phyloP scores from a whole-genome alignment of 2,329 filamentous ascomycete genomes.

The Colletotrichum spinosum region DNA sequence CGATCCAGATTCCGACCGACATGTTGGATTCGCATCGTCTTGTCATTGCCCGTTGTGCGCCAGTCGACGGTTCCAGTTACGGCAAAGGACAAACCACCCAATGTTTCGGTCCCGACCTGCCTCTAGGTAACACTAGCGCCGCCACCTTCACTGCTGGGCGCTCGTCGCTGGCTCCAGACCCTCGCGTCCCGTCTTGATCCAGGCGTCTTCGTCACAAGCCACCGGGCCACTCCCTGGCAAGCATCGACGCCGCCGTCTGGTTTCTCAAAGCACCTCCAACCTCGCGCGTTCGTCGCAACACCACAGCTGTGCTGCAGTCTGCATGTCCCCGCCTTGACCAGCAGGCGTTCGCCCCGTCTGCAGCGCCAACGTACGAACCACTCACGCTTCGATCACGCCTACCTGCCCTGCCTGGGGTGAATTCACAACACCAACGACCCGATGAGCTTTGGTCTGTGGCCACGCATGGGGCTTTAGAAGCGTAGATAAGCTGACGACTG shows the following conservation, averaged over 20 bases:
- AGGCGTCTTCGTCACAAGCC: slow-evolving; percentile 10
- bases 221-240: neutral
- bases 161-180: neutral
- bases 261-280: neutral
- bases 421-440: neutral
- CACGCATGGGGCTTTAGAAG: too few species aligned
- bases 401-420: slow-evolving; percentile 9
- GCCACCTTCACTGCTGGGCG: neutral
- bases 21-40: neutral
- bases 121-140: neutral
- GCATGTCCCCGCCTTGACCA: neutral
- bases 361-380: neutral
- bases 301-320: neutral
- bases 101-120: slow-evolving; percentile 5
- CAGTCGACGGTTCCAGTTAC: slow-evolving; percentile 4
- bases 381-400: neutral
- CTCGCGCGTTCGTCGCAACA: slow-evolving; percentile 16
- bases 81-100: neutral
- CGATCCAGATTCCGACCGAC: slow-evolving; percentile 2
- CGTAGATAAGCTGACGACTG: too few species aligned
- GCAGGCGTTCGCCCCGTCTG: neutral
- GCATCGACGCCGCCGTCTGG: neutral
- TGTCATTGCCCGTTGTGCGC: slow-evolving; percentile 12
- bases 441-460: too few species aligned
- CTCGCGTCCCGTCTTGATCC: neutral